Base-by-base conservation (phyloP, 2,329 filamentous ascomycete species). In the Mycosphaerella sp. region DNA sequence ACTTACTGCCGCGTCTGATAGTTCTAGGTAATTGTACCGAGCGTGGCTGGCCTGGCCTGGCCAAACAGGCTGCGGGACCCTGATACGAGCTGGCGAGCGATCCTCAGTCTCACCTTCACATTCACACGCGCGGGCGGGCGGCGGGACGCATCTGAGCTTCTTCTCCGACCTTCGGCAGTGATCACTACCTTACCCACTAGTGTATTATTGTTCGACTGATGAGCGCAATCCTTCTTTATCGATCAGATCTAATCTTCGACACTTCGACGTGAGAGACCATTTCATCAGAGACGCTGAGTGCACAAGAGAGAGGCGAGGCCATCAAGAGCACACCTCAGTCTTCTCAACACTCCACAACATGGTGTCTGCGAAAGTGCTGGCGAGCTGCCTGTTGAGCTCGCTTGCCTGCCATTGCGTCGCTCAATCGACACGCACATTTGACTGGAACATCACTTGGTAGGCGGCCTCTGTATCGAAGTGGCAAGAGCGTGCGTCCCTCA, bases 381-480 rank as follows among this genome's bases (percentile, higher is more conserved):
- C 39, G n/a, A 30, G 18, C 37, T 16, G 41, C n/a, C 30, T 54
- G 36, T 40, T 41, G 28, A 49, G 39, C 50, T 53, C 44, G 36
- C 46, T 59, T 41, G 55, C 43, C 17, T 41, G 48, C 28, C 37
- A 49, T 14, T 49, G 45, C 12, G 34, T 48, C 4, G 56, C 58
- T n/a, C 55, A 53, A 34, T 5, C 6, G 28, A 60, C 57, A 2
- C 53, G 55, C 28, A 59, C 54, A 13, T 57, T 55, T 46, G 52
- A 60, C 44, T 60, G 54, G 50, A 58, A 80, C 56, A 68, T 80
- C 56, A 73, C 69, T 12, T 81, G 79, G 30, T 34, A 34, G 30
- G 30, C 10, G 78, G 10, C 13, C 13, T 34, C 10, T n/a, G 10
- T 34, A n/a, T 34, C 9, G 30, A 34, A 25, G 30, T 12, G 30